Evolutionary conservation across 257 asterid genomes (phyloP).

Genomic region (Sherardia arvensis): DNA sequence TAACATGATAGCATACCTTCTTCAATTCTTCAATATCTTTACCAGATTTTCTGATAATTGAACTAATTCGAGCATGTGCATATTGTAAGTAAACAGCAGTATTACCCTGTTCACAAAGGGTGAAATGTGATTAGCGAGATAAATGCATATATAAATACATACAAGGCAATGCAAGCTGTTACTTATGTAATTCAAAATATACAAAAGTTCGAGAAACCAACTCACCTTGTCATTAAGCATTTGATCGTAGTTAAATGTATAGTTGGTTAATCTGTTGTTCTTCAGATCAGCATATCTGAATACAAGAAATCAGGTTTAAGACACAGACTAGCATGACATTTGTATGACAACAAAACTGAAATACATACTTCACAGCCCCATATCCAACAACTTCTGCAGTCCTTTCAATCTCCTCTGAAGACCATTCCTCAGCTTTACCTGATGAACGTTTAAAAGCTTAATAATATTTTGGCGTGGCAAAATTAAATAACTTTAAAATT

Average conservation of each 20-base stretch:
- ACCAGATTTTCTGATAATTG: constrained; percentile 83
- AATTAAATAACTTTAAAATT: not conserved
- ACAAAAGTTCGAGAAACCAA: constrained; percentile 5
- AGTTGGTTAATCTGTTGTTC: constrained; percentile 82
- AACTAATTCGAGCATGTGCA: constrained; percentile 98
- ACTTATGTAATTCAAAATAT: not conserved
- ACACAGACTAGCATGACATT: not conserved
- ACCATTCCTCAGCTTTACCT: constrained; percentile 76
- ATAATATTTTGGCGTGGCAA: too few relatives aligned
- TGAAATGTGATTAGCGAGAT: constrained; percentile 1
- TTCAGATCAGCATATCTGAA: constrained; percentile 93
- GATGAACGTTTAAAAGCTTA: constrained; percentile 10
- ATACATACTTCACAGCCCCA: constrained; percentile 85
- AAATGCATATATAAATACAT: not conserved
- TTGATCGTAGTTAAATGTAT: constrained; percentile 84
- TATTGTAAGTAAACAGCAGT: constrained; percentile 91
- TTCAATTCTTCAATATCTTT: constrained; percentile 72
- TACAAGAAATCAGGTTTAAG: constrained; percentile 10
- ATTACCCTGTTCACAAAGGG: constrained; percentile 61
- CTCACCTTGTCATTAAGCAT: constrained; percentile 94
- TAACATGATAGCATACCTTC: constrained; percentile 33
- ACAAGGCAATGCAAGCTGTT: too few relatives aligned
- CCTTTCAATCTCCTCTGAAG: constrained; percentile 77
- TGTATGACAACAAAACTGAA: constrained; percentile 1
- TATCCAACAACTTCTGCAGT: constrained; percentile 98